Evolutionary conservation across 768 basidiomycete genomes (phyloP), one percentile per base, ranked within the genome.

Genomic region (Suillus americanus): DNA sequence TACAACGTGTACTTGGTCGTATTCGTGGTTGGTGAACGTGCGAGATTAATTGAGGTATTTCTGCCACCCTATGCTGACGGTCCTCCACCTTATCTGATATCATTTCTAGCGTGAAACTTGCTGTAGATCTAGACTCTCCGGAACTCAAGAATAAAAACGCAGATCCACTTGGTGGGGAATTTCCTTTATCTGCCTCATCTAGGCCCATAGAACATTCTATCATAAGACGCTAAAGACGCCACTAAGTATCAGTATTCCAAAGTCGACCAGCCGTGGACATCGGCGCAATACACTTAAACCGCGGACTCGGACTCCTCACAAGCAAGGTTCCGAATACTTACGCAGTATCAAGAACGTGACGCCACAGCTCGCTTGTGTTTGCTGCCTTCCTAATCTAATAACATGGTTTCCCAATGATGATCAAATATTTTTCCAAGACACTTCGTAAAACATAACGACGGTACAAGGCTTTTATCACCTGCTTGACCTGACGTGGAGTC

Each of bases 201-300:
- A 38, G 54, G 13, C 35, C 35, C 33, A 23, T 16, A 14, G 55
- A 57, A 37, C 55, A 0, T 38, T 25, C 38, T 18, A 40, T 9
- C 23, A 57, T 18, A 25, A 56, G 33, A 38, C 23, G 25, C 23
- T 38, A 40, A 25, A 55, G 33, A 38, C 25, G 25, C 25, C 56
- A 41, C 16, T 3, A 41, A 59, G 56, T 59, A 59, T 18, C 16
- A 35, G 56, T 18, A 57, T 57, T 40, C 16, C 25, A 28, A 57
- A 57, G 38, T 57, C 25, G 28, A 59, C 57, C 9, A 59, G 40
- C 57, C 57, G 57, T 59, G 35, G 57, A 18, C 10, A 28, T 41
- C 40, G 40, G 57, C 57, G 5, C 25, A 2, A 59, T 59, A 20
- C 57, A 20, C 40, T 28, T 14, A 18, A 59, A 30, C 57, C 38